These are phyloP conservation scores for Diaporthe destruens DNA, from an alignment of 2,329 filamentous ascomycete species.

Conservation along the genomic window DNA sequence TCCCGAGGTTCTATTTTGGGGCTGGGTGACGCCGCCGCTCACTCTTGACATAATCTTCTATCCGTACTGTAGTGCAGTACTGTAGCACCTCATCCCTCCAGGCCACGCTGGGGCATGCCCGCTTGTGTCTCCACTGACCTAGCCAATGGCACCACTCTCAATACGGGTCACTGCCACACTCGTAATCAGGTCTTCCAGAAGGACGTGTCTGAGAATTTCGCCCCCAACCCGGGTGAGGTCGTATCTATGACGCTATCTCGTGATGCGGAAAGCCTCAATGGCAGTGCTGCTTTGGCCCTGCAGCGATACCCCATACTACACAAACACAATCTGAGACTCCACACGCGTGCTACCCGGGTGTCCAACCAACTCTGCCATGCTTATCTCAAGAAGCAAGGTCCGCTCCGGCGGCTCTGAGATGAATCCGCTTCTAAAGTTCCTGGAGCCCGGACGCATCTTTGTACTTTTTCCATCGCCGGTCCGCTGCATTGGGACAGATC, in stretches of 20 bases:
- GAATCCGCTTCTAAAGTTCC: neutral
- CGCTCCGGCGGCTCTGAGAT: neutral
- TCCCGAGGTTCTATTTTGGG: conserved; percentile 33
- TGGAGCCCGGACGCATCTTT: neutral
- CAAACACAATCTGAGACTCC: neutral
- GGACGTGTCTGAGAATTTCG: neutral
- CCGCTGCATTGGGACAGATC: conserved; percentile 15
- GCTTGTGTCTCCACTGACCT: conserved; percentile 1
- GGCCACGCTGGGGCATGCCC: neutral
- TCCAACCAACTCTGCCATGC: conserved; percentile 3
- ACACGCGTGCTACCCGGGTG: neutral
- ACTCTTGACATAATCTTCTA: too few relatives aligned
- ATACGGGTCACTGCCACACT: conserved; percentile 22
- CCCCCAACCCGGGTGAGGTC: neutral
- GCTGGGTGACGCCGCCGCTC: neutral
- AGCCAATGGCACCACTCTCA: conserved; percentile 4
- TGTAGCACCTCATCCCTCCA: neutral
- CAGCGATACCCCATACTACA: neutral
- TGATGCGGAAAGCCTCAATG: neutral
- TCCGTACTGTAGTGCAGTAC: too few relatives aligned
- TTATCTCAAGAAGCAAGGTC: conserved; percentile 22
- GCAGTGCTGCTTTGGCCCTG: neutral
- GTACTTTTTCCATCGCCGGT: neutral
- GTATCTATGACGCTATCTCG: neutral
- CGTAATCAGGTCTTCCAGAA: neutral